Evolutionary conservation across 176 grass and related monocot species (phyloP).

Genomic region (Juncus inflexus): DNA sequence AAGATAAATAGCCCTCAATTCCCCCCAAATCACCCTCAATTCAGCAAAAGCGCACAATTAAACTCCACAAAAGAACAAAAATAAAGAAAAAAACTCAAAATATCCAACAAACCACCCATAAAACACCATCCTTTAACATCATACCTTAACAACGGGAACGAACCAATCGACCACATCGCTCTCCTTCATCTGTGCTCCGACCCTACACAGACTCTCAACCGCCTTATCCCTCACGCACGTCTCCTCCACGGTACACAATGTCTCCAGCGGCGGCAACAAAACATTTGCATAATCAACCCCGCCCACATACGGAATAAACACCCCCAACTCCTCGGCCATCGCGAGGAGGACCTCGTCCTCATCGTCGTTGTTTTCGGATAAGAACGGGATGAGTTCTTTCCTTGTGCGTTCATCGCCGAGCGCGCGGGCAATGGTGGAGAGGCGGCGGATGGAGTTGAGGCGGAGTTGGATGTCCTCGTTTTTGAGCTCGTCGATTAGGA

Average conservation of each 20-base stretch:
- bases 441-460: conserved; percentile 80
- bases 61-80: no score
- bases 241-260: conserved; percentile 84
- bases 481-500: conserved; percentile 91
- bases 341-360: conserved; percentile 97
- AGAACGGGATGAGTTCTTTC: conserved; percentile 92
- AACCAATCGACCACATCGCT: conserved; percentile 79
- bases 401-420: conserved; percentile 90
- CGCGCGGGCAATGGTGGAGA: conserved; percentile 87
- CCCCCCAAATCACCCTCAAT: no score
- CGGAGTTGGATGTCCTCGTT: conserved; percentile 96
- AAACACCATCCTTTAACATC: neutral
- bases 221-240: conserved; percentile 95
- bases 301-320: conserved; percentile 94
- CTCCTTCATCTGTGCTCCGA: conserved; percentile 94
- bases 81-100: no score
- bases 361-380: conserved; percentile 95
- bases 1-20: no score
- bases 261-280: conserved; percentile 79
- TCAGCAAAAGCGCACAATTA: no score
- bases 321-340: conserved; percentile 94
- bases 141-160: conserved; percentile 65
- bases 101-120: neutral
- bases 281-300: conserved; percentile 82
- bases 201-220: conserved; percentile 80